Conservation (phyloP, 495 filamentous ascomycete species). For the Aspergillus panamensis region DNA sequence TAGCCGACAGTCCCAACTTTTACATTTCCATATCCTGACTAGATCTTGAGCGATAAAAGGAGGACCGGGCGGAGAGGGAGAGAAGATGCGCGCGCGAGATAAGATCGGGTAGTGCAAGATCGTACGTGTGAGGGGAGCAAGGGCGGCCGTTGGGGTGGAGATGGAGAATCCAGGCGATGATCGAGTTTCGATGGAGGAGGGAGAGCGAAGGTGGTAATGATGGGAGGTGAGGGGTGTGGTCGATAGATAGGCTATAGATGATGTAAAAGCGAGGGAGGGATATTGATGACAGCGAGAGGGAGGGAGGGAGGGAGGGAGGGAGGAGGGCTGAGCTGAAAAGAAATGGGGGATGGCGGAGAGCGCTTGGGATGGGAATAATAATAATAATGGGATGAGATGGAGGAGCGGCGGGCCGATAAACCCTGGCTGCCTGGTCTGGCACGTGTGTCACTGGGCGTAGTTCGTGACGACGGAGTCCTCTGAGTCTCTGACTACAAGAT, state of each 20-base stretch:
- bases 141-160: neutral
- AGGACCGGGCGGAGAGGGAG: neutral
- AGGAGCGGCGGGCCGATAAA: conserved; percentile 13
- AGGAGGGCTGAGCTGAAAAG: conserved; percentile 3
- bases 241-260: conserved; percentile 1
- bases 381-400: conserved; percentile 5
- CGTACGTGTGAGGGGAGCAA: conserved; percentile 2
- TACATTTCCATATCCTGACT: conserved; percentile 11
- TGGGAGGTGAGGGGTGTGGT: neutral
- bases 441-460: conserved; percentile 14
- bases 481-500: neutral
- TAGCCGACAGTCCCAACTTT: neutral
- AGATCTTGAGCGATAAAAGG: neutral
- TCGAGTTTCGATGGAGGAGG: conserved; percentile 3
- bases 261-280: neutral
- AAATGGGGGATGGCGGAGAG: neutral
- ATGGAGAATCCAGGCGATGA: neutral
- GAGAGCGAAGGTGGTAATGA: neutral
- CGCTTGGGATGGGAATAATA: conserved; percentile 10
- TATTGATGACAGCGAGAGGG: neutral
- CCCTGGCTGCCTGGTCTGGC: conserved; percentile 11
- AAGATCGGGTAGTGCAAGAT: conserved; percentile 6
- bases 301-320: neutral
- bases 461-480: neutral
- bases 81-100: neutral